Percentiles rank a stretch among this genome's conserved stretches.
Evolutionary conservation across 139 green algal species (phyloP).

Genomic region (Tetratostichococcus sp.): DNA sequence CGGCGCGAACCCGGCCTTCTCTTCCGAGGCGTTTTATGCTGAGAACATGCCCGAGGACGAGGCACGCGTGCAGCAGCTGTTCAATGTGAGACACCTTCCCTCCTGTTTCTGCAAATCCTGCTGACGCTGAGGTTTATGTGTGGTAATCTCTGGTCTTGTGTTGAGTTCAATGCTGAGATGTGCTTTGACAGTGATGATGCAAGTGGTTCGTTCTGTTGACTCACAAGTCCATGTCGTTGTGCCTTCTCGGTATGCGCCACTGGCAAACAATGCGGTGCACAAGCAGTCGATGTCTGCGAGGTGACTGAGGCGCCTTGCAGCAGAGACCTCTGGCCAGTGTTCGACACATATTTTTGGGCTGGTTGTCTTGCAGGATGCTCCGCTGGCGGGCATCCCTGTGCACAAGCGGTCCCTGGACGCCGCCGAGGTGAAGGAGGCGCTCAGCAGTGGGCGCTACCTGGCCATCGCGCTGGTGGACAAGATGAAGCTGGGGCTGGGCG

Average conservation of each 20-base stretch:
- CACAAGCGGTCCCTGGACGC: conserved; percentile 37
- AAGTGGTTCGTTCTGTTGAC: too few species aligned
- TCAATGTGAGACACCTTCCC: conserved; percentile 46
- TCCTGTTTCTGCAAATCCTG: too few species aligned
- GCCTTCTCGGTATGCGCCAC: too few species aligned
- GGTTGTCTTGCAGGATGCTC: conserved; percentile 15
- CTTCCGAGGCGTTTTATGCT: conserved; percentile 82
- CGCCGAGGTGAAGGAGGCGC: conserved; percentile 27
- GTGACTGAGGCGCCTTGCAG: too few species aligned
- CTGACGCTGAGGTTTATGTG: too few species aligned
- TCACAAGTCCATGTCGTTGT: too few species aligned
- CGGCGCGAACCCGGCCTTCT: conserved; percentile 78
- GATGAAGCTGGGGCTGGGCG: conserved; percentile 38
- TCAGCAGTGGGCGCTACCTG: conserved; percentile 49
- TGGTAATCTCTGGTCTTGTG: too few species aligned
- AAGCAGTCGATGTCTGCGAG: too few species aligned
- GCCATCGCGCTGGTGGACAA: conserved; percentile 84
- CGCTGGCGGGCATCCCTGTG: conserved; percentile 46
- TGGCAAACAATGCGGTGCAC: too few species aligned
- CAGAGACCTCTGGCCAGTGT: too few species aligned
- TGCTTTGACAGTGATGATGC: too few species aligned
- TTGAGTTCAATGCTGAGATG: too few species aligned
- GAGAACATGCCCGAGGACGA: conserved; percentile 70
- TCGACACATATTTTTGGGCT: background rate
- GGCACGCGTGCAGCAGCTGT: conserved; percentile 68